Base-by-base conservation (phyloP, 2,329 filamentous ascomycete genomes). In the Beauveria sp. region DNA sequence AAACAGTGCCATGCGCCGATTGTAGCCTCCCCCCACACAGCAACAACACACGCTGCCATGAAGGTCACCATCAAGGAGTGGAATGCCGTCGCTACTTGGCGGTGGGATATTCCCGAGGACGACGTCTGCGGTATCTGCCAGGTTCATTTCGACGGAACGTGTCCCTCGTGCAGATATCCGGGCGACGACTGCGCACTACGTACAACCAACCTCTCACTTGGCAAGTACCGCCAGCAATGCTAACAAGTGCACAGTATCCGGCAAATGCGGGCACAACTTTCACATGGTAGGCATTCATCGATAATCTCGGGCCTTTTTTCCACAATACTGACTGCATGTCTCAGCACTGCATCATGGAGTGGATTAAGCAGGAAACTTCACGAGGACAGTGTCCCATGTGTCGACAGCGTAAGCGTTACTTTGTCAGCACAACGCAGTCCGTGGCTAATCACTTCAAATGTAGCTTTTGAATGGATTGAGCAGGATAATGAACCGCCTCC, bases 111-210 rank as follows among this genome's bases (percentile, higher is more conserved):
- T 70, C 92, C 93, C 26, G 92, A 96, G 69, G 93, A 97, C 77
- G 93, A 99, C 72, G 92, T 97, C 64, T 99, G 94, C 69, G 94
- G 94, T 69, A 99, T 99, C 77, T 99, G 94, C 76, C 93, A 96
- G 72, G 92, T 96, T 64, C 90, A 96, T 70, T 99, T 97, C 72
- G 94, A 99, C 73, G 93, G 92, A 63, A 97, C 94, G 28, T 99
- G 94, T 79, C 92, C 94, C 52, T 96, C 92, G 60, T 99, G 94
- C 86, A 96, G 96, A 81, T 97, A 92, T 71, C 94, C 94, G 16
- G 94, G 94, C 62, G 94, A 99, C 70, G 92, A 97, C 72, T 99
- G 94, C 76, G 90, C 90, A 62, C 81, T 99, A 63, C 81, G 93
- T 97, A 78, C 74, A 88, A 3, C 12, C 26, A 26, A 26, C 79